phyloP scores from a whole-genome alignment of 768 basidiomycete species.

The Lactifluus subvellereus region DNA sequence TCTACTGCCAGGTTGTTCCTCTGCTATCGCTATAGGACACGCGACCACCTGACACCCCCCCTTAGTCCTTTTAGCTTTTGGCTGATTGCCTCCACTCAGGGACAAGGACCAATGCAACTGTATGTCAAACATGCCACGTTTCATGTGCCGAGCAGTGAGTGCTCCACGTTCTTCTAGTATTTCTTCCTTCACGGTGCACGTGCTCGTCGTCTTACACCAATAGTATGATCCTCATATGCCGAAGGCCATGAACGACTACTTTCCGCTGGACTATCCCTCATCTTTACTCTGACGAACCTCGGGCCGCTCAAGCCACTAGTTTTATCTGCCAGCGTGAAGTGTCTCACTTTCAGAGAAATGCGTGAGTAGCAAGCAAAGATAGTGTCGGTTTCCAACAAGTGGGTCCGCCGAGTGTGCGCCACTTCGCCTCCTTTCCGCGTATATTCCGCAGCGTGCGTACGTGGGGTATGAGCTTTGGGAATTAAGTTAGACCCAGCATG shows the following conservation, averaged over 20 bases:
- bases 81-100: constrained; percentile 4
- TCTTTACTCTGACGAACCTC: not conserved
- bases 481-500: not conserved
- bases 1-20: not conserved
- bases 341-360: not conserved
- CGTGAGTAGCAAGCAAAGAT: not conserved
- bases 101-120: not conserved
- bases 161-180: not conserved
- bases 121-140: not conserved
- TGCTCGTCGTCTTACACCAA: not conserved
- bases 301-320: not conserved
- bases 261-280: not conserved
- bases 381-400: not conserved
- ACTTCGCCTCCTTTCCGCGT: not conserved
- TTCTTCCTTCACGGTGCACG: not conserved
- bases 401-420: not conserved
- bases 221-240: not conserved
- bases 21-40: not conserved
- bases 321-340: not conserved
- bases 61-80: constrained; percentile 5
- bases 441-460: not conserved
- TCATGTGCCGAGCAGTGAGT: not conserved
- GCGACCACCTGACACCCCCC: not conserved
- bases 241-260: not conserved
- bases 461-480: not conserved